These are phyloP conservation scores for Ilyonectria sp. DNA, from an alignment of 2,329 filamentous ascomycete species.

Conservation along the genomic window DNA sequence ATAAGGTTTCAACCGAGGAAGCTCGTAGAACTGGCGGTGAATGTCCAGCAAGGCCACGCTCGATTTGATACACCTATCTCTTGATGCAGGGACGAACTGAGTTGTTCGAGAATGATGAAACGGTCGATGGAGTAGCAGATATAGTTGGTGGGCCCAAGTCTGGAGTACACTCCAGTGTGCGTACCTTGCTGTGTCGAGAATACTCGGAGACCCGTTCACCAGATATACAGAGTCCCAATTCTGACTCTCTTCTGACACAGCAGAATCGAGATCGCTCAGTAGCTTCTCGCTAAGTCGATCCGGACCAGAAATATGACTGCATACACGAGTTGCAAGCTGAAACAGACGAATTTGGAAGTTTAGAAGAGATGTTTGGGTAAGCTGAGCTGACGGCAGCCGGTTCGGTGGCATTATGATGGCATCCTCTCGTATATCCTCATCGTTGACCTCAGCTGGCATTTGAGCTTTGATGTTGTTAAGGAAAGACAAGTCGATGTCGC, in stretches of 20 bases:
- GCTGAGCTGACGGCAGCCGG: neutral
- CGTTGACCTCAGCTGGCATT: conserved; percentile 27
- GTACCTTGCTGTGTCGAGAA: conserved; percentile 34
- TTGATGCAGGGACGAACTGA: conserved; percentile 21
- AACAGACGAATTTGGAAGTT: conserved; percentile 34
- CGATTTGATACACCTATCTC: conserved; percentile 31
- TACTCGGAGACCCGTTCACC: conserved; percentile 27
- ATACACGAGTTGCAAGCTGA: conserved; percentile 29
- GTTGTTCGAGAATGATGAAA: conserved; percentile 25
- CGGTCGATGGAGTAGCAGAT: conserved; percentile 37
- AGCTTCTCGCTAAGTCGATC: conserved; percentile 2
- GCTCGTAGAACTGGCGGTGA: conserved; percentile 34
- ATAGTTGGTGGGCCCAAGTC: conserved; percentile 39
- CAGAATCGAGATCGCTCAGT: conserved; percentile 2
- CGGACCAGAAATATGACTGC: conserved; percentile 21
- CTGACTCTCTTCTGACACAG: conserved; percentile 22
- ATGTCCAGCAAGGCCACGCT: conserved; percentile 33
- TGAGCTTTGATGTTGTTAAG: conserved; percentile 10
- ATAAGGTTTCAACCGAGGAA: conserved; percentile 33
- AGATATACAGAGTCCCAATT: conserved; percentile 34
- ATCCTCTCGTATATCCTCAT: conserved; percentile 24
- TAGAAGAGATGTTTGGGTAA: conserved; percentile 33
- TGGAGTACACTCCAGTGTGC: conserved; percentile 38
- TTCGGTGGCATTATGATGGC: conserved; percentile 3
- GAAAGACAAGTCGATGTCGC: no score